Conservation (phyloP, 345 rosid genomes). For the Xanthoceras sorbifolium region DNA sequence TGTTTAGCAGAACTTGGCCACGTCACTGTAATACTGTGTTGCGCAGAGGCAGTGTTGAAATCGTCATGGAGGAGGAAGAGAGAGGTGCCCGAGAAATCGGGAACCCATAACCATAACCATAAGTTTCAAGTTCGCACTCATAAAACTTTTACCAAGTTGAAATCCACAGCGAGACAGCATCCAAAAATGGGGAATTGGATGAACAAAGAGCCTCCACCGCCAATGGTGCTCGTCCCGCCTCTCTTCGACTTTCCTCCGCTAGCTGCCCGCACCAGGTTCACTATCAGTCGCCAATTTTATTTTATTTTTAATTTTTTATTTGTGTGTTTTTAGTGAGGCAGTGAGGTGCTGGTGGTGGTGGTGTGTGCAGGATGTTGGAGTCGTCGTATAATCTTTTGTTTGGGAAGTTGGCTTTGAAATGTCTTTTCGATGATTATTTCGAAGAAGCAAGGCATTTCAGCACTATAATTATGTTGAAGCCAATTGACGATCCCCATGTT, state of each 20-base stretch:
- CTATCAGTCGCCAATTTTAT: slow-evolving; percentile 2
- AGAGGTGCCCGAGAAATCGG: slow-evolving; percentile 11
- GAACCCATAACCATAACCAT: background rate
- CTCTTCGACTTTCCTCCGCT: slow-evolving; percentile 94
- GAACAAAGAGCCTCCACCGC: slow-evolving; percentile 72
- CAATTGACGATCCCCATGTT: slow-evolving; percentile 88
- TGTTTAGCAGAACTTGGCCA: background rate
- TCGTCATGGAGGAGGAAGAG: slow-evolving; percentile 8
- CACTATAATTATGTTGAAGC: slow-evolving; percentile 75
- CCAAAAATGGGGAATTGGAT: slow-evolving; percentile 58
- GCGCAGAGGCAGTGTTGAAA: slow-evolving; percentile 9
- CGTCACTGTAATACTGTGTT: slow-evolving; percentile 17
- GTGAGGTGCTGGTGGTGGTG: slow-evolving; percentile 11
- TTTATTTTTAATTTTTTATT: background rate
- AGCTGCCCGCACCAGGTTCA: slow-evolving; percentile 80
- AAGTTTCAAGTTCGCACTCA: background rate
- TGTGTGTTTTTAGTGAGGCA: background rate
- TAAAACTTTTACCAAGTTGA: background rate
- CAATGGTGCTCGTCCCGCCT: slow-evolving; percentile 87
- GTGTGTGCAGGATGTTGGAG: slow-evolving; percentile 74
- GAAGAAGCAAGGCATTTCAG: slow-evolving; percentile 72
- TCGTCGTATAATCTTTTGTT: slow-evolving; percentile 74
- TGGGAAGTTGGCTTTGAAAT: slow-evolving; percentile 79
- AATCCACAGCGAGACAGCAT: background rate
- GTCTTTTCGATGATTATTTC: slow-evolving; percentile 83